phyloP scores from a whole-genome alignment of 768 basidiomycete genomes.

The Suillus weaverae region DNA sequence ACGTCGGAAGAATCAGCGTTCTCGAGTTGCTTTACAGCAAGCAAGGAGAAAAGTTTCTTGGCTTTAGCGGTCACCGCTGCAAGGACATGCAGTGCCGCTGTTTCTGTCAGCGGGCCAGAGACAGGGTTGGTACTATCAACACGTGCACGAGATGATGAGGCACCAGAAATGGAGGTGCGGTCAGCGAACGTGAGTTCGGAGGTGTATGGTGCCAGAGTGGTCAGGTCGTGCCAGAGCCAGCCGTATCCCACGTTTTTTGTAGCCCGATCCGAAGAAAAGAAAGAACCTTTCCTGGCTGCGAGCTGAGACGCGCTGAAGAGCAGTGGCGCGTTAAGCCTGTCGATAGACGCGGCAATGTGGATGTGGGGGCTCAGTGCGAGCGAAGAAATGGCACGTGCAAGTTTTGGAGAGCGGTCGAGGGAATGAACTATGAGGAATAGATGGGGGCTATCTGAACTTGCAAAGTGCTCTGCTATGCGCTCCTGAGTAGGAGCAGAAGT shows the following conservation, averaged over 20 bases:
- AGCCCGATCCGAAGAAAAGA: conserved; percentile 20
- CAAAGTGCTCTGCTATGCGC: conserved; percentile 65
- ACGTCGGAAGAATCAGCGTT: conserved; percentile 36
- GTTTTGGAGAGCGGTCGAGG: conserved; percentile 73
- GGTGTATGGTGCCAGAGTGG: conserved; percentile 82
- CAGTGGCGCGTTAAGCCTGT: conserved; percentile 81
- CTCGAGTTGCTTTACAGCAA: conserved; percentile 69
- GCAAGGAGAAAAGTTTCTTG: conserved; percentile 73
- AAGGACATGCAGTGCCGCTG: conserved; percentile 77
- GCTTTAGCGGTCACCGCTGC: conserved; percentile 87
- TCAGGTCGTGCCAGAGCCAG: conserved; percentile 90
- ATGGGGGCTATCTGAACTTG: conserved; percentile 31
- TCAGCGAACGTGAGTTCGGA: conserved; percentile 71
- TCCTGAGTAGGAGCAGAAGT: conserved; percentile 48
- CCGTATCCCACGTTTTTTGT: conserved; percentile 45
- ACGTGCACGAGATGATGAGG: conserved; percentile 34
- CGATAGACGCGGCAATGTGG: conserved; percentile 82
- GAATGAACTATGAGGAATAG: conserved; percentile 87
- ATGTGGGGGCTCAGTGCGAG: conserved; percentile 75
- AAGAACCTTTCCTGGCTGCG: conserved; percentile 47
- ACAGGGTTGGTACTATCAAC: conserved; percentile 33
- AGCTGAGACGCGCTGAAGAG: conserved; percentile 78
- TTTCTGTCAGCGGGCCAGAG: conserved; percentile 61
- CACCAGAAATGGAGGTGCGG: conserved; percentile 60
- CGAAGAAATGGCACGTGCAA: conserved; percentile 65